These are phyloP conservation scores for Fusarium pilosicola DNA, from an alignment of 2,329 filamentous ascomycete species.

Conservation along the genomic window DNA sequence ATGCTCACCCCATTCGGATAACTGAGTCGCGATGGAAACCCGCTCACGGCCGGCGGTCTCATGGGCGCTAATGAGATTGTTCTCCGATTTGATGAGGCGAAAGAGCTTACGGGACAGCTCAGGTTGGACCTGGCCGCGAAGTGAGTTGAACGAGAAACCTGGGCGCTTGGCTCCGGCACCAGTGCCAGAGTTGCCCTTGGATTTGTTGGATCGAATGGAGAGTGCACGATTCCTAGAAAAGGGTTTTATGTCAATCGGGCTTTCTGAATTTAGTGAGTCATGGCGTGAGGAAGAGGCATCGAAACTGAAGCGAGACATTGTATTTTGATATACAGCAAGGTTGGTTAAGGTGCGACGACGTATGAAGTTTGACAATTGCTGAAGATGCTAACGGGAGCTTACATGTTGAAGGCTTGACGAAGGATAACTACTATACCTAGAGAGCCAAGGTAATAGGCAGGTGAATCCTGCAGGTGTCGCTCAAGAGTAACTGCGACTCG, in stretches of 20 bases:
- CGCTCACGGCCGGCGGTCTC: constrained; percentile 88
- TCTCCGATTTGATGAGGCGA: constrained; percentile 94
- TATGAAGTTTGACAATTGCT: not conserved
- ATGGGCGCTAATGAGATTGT: constrained; percentile 85
- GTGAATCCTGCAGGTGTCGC: not conserved
- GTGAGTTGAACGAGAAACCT: constrained; percentile 85
- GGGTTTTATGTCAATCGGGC: constrained; percentile 41
- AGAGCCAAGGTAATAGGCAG: not conserved
- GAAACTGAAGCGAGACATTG: constrained; percentile 49
- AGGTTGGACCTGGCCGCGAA: constrained; percentile 85
- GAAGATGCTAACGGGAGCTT: constrained; percentile 21
- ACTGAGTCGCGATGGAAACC: constrained; percentile 83
- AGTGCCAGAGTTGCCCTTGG: constrained; percentile 52
- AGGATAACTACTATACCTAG: not conserved
- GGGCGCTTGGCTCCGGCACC: constrained; percentile 54
- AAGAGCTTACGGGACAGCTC: constrained; percentile 90
- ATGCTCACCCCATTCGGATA: constrained; percentile 96
- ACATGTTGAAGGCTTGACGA: constrained; percentile 30
- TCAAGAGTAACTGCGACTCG: not conserved
- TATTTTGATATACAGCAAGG: not conserved
- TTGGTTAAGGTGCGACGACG: not conserved
- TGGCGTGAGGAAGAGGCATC: constrained; percentile 42
- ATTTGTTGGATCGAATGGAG: constrained; percentile 75
- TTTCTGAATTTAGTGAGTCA: constrained; percentile 33
- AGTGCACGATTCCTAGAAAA: constrained; percentile 75